Evolutionary conservation across 768 basidiomycete species (phyloP).

Genomic region (Lactarius quietus): DNA sequence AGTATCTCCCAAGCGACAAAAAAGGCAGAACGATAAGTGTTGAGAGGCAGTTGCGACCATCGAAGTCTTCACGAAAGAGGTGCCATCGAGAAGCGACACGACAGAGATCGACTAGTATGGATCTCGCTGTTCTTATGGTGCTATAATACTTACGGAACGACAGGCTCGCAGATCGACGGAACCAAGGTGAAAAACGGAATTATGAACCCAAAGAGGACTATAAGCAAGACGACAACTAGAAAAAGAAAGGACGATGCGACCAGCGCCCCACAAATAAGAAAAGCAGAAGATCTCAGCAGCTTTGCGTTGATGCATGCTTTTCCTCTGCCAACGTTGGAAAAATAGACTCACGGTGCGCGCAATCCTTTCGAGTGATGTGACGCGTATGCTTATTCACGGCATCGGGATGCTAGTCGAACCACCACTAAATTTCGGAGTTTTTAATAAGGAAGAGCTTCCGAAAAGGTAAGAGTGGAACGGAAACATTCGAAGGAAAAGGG

Average conservation of each 20-base stretch:
- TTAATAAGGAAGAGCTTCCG: conserved; percentile 65
- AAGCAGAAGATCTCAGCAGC: conserved; percentile 39
- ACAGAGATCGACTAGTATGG: conserved; percentile 41
- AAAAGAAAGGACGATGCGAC: conserved; percentile 27
- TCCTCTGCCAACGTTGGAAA: conserved; percentile 58
- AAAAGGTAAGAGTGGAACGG: conserved; percentile 34
- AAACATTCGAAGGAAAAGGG: conserved; percentile 33
- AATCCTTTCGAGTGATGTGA: neutral
- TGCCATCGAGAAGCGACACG: conserved; percentile 27
- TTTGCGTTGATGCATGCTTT: conserved; percentile 67
- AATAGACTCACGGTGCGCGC: conserved; percentile 54
- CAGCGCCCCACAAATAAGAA: conserved; percentile 27
- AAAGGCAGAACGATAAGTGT: neutral
- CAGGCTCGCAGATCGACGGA: conserved; percentile 62
- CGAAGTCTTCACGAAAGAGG: conserved; percentile 2
- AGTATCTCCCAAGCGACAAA: neutral
- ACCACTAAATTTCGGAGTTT: conserved; percentile 48
- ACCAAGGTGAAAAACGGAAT: conserved; percentile 43
- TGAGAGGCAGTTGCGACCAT: neutral
- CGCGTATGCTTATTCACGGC: conserved; percentile 6
- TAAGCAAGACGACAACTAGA: conserved; percentile 3
- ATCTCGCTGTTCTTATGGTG: neutral
- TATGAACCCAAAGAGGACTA: conserved; percentile 19
- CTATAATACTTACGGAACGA: conserved; percentile 1
- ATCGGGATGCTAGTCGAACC: conserved; percentile 43